Evolutionary conservation across 2,329 filamentous ascomycete species (phyloP), one percentile per base, ranked within the genome.

Genomic region (Blastomyces gilchristii): DNA sequence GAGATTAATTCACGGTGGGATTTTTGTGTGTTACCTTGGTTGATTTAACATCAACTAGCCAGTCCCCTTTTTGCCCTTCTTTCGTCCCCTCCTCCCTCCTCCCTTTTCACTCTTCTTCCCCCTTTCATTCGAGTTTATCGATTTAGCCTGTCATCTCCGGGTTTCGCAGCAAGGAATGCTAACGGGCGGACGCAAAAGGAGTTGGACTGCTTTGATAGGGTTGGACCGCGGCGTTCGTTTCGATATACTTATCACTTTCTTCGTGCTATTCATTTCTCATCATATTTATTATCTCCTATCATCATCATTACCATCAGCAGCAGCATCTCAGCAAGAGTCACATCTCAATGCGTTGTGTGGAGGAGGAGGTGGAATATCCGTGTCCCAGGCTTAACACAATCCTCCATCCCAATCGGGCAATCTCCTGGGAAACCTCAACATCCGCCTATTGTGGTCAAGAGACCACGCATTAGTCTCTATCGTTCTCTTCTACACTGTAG

Each of bases 391-490:
- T 9, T 25, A n/a, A n/a, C 16, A 16, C 3, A 31, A 39, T n/a
- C 11, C 16, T n/a, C 45, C 16, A 34, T 58, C 54, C 56, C 22
- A 28, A 47, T 59, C 25, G 41, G 41, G 43, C 6, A 34, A 49
- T 47, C 39, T 22, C 57, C 39, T 37, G 54, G 54, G 54, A 57
- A 41, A 57, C 54, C 31, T 12, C 9, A 59, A 58, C n/a, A 58
- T 58, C 8, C 18, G 37, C 54, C 9, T 41, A 14, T 43, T 41
- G 7, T 6, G 54, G 54, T 2, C 37, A 43, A 22, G 22, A 25
- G 47, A 50, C 22, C n/a, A 2, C 47, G 11, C n/a, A n/a, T 25
- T 14, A 28, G 7, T 53, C 50, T 34, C 25, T 16, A 34, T 34
- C 50, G 18, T 16, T n/a, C 14, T 9, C 34, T 34, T 41, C 31